Percentiles rank a stretch among this genome's conserved stretches.
Evolutionary conservation across 352 stramenopile species (phyloP).

Genomic region (Pythium brassicae): DNA sequence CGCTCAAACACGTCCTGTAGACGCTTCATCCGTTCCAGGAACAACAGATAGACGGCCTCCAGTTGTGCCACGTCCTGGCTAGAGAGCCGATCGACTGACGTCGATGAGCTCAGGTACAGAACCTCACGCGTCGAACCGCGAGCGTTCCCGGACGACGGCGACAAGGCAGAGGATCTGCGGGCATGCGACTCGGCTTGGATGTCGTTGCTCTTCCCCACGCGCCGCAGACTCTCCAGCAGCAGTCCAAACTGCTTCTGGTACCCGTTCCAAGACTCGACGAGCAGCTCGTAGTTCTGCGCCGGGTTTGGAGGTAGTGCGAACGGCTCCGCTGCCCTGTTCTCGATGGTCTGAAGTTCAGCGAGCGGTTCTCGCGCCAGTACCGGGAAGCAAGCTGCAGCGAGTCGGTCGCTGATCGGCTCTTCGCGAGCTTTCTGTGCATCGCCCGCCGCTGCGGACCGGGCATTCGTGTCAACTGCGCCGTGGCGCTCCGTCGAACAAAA

Average conservation of each 20-base stretch:
- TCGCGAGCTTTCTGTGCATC: background rate
- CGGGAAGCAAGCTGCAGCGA: slow-evolving; percentile 59
- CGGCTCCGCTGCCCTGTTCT: slow-evolving; percentile 23
- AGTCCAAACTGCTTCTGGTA: slow-evolving; percentile 42
- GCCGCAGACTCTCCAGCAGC: slow-evolving; percentile 55
- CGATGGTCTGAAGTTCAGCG: slow-evolving; percentile 30
- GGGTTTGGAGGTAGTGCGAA: slow-evolving; percentile 37
- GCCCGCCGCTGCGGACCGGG: background rate
- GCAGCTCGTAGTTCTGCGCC: slow-evolving; percentile 47
- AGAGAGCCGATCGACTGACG: slow-evolving; percentile 30
- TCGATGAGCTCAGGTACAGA: slow-evolving; percentile 54
- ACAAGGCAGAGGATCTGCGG: slow-evolving; percentile 10
- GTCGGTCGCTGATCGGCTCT: slow-evolving; percentile 53
- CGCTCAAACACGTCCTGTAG: slow-evolving; percentile 30
- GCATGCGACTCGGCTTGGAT: slow-evolving; percentile 45
- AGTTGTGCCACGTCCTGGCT: slow-evolving; percentile 71
- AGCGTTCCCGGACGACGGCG: slow-evolving; percentile 1
- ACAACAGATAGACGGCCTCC: slow-evolving; percentile 45
- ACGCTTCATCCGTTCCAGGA: slow-evolving; percentile 45
- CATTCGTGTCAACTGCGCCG: slow-evolving; percentile 2
- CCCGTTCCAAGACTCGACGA: slow-evolving; percentile 47
- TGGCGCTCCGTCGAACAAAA: slow-evolving; percentile 47
- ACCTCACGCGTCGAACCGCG: slow-evolving; percentile 20
- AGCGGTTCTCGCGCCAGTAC: slow-evolving; percentile 45
- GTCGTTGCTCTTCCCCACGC: slow-evolving; percentile 60